Evolutionary conservation across 495 filamentous ascomycete species (phyloP).

Genomic region (Chaetomium cochliodes): DNA sequence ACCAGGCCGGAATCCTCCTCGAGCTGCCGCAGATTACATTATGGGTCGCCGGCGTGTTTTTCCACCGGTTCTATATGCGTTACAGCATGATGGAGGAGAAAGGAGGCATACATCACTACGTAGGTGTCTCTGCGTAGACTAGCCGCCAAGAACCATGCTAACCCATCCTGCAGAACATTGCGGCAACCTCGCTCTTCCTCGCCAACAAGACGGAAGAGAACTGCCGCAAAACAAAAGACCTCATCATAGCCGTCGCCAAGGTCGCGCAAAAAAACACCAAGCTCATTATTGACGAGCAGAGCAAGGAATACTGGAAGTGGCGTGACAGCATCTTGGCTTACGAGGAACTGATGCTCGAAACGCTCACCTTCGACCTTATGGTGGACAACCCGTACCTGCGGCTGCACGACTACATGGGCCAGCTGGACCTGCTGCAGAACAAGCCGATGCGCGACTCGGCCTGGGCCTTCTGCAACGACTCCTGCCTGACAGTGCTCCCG

Average conservation of each 20-base stretch:
- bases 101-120: constrained; percentile 78
- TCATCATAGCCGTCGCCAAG: constrained; percentile 87
- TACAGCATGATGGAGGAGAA: constrained; percentile 68
- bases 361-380: constrained; percentile 89
- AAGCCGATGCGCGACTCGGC: constrained; percentile 75
- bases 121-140: constrained; percentile 47
- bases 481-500: constrained; percentile 76
- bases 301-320: constrained; percentile 97
- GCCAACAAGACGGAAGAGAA: constrained; percentile 97
- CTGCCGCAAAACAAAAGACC: constrained; percentile 86
- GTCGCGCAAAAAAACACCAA: constrained; percentile 91
- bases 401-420: constrained; percentile 72
- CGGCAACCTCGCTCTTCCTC: constrained; percentile 84
- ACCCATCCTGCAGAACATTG: constrained; percentile 57
- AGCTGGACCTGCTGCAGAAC: constrained; percentile 67
- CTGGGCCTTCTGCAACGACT: constrained; percentile 92
- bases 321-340: constrained; percentile 85
- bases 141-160: constrained; percentile 16
- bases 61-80: constrained; percentile 95
- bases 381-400: constrained; percentile 79
- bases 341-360: constrained; percentile 89
- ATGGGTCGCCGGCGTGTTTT: constrained; percentile 86
- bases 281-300: constrained; percentile 86
- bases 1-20: constrained; percentile 87
- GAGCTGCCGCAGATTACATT: constrained; percentile 90